Percentiles rank a stretch among this genome's conserved stretches.
These are phyloP conservation scores for Ogataea haglerorum DNA, from an alignment of 805 yeast genomes.

Conservation along the genomic window DNA sequence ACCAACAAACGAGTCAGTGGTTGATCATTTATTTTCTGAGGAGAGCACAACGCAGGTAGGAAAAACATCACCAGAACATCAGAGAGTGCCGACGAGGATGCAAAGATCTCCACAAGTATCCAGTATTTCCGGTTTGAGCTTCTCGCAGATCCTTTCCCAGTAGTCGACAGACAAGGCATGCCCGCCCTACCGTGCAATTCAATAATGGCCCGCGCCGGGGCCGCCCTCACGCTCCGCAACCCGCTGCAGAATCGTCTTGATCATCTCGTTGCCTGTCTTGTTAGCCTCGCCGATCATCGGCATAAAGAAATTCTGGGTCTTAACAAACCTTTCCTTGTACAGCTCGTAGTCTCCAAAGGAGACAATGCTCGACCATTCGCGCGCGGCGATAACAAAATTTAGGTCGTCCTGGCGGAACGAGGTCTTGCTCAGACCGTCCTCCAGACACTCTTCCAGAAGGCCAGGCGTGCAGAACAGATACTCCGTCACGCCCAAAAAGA, in stretches of 20 bases:
- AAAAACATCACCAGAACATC: no score
- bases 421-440: constrained; percentile 62
- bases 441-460: constrained; percentile 73
- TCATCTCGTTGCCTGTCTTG: constrained; percentile 90
- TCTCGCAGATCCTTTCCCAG: no score
- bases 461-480: constrained; percentile 84
- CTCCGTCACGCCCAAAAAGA: constrained; percentile 91
- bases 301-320: constrained; percentile 76
- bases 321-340: constrained; percentile 70
- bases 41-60: no score
- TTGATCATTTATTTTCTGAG: no score
- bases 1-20: no score
- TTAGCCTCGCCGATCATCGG: constrained; percentile 90
- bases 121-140: no score
- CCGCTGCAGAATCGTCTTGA: constrained; percentile 59
- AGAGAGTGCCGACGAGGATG: no score
- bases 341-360: constrained; percentile 68
- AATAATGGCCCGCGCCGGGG: not conserved
- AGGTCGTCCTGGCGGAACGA: constrained; percentile 84
- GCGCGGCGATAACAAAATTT: constrained; percentile 88
- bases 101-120: no score
- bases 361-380: constrained; percentile 83
- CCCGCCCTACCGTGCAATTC: no score
- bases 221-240: constrained; percentile 26
- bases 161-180: not conserved